phyloP scores from a whole-genome alignment of 75 land plant genomes.

The Cunninghamia lanceolata region DNA sequence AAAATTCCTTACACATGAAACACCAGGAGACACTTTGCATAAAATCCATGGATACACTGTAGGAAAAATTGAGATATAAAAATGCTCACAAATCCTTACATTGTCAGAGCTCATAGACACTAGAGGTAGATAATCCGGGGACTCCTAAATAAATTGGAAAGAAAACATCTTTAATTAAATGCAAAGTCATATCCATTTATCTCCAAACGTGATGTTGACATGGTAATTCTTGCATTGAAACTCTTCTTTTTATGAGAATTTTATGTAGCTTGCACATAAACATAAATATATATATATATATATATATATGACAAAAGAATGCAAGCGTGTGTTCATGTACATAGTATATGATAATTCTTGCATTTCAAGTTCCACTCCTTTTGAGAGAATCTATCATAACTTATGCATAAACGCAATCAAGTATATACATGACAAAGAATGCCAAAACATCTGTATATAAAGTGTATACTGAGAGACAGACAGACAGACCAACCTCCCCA shows the following conservation, averaged over 20 bases:
- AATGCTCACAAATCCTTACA: not conserved
- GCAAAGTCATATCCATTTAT: not conserved
- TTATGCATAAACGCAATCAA: not conserved
- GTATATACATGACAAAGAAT: not conserved
- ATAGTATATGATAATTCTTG: not conserved
- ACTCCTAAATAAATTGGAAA: not conserved
- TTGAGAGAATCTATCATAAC: not conserved
- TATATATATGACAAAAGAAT: too few species aligned
- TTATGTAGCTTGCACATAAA: not conserved
- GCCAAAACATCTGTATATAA: not conserved
- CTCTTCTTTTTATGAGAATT: not conserved
- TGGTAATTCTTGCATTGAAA: not conserved
- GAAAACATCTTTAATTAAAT: not conserved
- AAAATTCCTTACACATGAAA: not conserved
- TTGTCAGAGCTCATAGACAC: not conserved
- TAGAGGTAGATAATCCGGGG: not conserved
- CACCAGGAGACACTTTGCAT: not conserved
- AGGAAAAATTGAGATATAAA: not conserved
- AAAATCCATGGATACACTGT: not conserved
- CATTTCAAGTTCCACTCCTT: not conserved
- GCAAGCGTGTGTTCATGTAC: not conserved
- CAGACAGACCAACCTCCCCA: slow-evolving; percentile 59
- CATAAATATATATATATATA: not conserved
- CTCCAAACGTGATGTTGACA: not conserved
- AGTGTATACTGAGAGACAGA: not conserved